These are phyloP conservation scores for Alternaria triticina DNA, from an alignment of 2,329 filamentous ascomycete genomes.

Conservation along the genomic window DNA sequence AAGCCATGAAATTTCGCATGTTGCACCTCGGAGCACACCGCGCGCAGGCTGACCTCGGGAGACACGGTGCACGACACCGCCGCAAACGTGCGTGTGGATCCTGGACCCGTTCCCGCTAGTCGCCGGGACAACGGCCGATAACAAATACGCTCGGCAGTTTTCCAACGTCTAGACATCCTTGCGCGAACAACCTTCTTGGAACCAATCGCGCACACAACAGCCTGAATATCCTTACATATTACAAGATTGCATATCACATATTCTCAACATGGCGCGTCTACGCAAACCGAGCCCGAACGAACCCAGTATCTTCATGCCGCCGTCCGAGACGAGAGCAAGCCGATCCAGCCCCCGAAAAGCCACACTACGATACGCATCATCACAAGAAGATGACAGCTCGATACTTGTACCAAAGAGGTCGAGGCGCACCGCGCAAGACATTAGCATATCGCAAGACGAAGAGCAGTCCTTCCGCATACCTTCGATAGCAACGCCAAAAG, in stretches of 20 bases:
- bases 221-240: constrained; percentile 3
- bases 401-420: constrained; percentile 37
- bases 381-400: constrained; percentile 25
- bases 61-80: not conserved
- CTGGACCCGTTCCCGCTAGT: constrained; percentile 3
- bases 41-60: not conserved
- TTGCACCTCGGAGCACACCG: too few relatives aligned
- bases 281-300: constrained; percentile 41
- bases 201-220: constrained; percentile 4
- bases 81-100: not conserved
- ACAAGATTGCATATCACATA: constrained; percentile 2
- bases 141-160: constrained; percentile 14
- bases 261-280: constrained; percentile 41
- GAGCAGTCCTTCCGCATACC: constrained; percentile 33
- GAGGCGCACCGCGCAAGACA: constrained; percentile 31
- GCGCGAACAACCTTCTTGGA: constrained; percentile 7
- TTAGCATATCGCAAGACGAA: constrained; percentile 26
- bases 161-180: constrained; percentile 7
- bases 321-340: constrained; percentile 22
- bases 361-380: constrained; percentile 11
- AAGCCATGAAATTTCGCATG: too few relatives aligned
- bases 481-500: constrained; percentile 17
- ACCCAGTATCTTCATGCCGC: constrained; percentile 24
- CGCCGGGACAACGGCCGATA: constrained; percentile 13
- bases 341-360: constrained; percentile 40